phyloP scores from a whole-genome alignment of 371 early-diverging fungal species.

The Mucor irregularis region DNA sequence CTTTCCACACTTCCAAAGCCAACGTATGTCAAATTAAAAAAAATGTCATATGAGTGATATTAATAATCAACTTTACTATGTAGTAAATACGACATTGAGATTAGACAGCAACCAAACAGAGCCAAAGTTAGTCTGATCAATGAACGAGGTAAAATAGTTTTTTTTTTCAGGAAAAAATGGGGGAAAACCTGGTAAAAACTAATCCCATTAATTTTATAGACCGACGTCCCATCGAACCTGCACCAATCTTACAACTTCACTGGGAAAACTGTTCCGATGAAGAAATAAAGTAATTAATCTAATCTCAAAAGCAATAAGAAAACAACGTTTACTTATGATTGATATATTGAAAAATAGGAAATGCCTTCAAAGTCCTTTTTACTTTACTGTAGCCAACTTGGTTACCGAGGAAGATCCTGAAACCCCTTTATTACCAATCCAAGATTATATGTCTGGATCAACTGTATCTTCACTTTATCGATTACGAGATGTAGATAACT shows the following conservation, averaged over 20 bases:
- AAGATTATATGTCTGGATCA: constrained; percentile 58
- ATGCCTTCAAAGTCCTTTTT: constrained; percentile 52
- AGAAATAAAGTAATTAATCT: constrained; percentile 37
- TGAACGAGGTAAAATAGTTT: constrained; percentile 38
- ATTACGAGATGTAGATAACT: constrained; percentile 74
- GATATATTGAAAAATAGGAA: constrained; percentile 23
- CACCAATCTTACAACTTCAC: constrained; percentile 47
- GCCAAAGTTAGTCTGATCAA: constrained; percentile 26
- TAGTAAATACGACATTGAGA: constrained; percentile 16
- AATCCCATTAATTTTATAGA: constrained; percentile 25
- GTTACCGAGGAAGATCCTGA: constrained; percentile 24
- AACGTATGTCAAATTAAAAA: constrained; percentile 29
- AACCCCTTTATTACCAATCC: constrained; percentile 15
- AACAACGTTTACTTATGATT: background rate
- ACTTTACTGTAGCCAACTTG: constrained; percentile 45
- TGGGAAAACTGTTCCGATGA: constrained; percentile 37
- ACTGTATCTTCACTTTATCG: constrained; percentile 84
- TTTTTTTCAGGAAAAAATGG: background rate
- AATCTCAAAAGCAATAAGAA: constrained; percentile 3
- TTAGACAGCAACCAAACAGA: constrained; percentile 27
- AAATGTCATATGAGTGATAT: background rate
- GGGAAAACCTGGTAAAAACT: background rate
- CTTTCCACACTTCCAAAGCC: constrained; percentile 31
- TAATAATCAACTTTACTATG: background rate
- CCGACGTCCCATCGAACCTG: constrained; percentile 51